These are phyloP conservation scores for Lablab purpureus DNA, from an alignment of 306 rosid species.

Conservation along the genomic window DNA sequence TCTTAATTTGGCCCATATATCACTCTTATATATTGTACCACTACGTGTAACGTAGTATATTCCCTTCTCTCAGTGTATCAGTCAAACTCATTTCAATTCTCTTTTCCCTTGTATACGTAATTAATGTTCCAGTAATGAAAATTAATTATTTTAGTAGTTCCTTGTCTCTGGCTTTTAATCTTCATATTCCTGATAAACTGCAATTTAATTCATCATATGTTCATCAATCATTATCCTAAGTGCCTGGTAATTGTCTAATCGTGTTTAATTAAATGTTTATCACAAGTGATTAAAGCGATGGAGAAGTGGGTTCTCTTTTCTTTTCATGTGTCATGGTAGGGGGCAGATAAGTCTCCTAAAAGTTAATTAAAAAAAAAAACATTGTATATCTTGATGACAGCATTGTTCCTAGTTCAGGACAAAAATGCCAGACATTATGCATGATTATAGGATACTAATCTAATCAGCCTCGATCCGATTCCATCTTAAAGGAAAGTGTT, in stretches of 20 bases:
- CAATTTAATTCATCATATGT: neutral
- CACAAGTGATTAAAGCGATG: constrained; percentile 1
- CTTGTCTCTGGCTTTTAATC: neutral
- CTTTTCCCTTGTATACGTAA: constrained; percentile 48
- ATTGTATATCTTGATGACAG: constrained; percentile 18
- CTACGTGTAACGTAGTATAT: constrained; percentile 38
- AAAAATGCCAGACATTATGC: constrained; percentile 44
- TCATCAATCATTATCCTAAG: constrained; percentile 23
- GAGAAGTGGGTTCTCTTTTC: constrained; percentile 31
- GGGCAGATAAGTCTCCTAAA: constrained; percentile 42
- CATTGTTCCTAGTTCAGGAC: constrained; percentile 40
- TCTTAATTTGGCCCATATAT: constrained; percentile 22
- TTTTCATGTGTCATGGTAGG: constrained; percentile 45
- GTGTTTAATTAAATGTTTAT: neutral
- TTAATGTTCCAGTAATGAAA: constrained; percentile 47
- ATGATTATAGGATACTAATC: constrained; percentile 42
- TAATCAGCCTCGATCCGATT: constrained; percentile 36
- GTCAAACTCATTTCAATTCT: constrained; percentile 49
- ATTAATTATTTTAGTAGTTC: constrained; percentile 43
- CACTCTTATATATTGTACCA: constrained; percentile 38
- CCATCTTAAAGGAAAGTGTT: constrained; percentile 39
- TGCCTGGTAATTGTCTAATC: neutral
- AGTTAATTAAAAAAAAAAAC: neutral
- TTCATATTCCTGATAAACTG: neutral
- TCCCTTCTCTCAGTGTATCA: constrained; percentile 43